Conservation (phyloP, 306 rosid genomes). For the Citrullus amarus region DNA sequence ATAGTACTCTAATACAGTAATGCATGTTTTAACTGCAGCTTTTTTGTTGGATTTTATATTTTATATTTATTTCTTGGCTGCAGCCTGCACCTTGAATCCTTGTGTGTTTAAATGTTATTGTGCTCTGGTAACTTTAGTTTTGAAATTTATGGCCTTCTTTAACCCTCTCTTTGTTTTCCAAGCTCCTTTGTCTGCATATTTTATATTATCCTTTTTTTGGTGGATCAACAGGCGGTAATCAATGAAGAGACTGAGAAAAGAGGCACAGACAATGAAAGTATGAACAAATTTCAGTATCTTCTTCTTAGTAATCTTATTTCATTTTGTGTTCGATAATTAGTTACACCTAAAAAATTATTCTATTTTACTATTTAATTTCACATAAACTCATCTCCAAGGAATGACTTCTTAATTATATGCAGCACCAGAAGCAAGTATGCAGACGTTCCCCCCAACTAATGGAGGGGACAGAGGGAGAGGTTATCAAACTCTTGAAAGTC, state of each 20-base stretch:
- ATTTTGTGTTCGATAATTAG: neutral
- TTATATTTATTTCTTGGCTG: neutral
- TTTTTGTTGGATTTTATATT: neutral
- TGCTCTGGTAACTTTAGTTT: neutral
- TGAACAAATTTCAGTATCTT: constrained; percentile 8
- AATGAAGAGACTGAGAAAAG: constrained; percentile 28
- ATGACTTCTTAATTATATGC: constrained; percentile 9
- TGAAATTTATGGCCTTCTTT: neutral
- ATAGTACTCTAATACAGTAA: neutral
- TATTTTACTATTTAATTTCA: neutral
- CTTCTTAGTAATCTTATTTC: neutral
- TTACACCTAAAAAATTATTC: neutral
- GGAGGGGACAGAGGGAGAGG: constrained; percentile 53
- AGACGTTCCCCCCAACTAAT: constrained; percentile 65
- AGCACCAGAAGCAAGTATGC: constrained; percentile 66
- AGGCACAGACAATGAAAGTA: constrained; percentile 47
- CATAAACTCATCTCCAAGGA: neutral
- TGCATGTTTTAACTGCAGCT: neutral
- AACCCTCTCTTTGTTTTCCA: neutral
- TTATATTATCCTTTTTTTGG: neutral
- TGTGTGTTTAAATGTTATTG: neutral
- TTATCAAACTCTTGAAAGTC: constrained; percentile 59
- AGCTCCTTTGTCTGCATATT: neutral
- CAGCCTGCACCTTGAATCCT: neutral
- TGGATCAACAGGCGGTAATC: constrained; percentile 46